A percentile compares a stretch with the other conserved stretches of the same genome.
Evolutionary conservation across 116 monocot species (phyloP).

Genomic region (Posidonia oceanica): DNA sequence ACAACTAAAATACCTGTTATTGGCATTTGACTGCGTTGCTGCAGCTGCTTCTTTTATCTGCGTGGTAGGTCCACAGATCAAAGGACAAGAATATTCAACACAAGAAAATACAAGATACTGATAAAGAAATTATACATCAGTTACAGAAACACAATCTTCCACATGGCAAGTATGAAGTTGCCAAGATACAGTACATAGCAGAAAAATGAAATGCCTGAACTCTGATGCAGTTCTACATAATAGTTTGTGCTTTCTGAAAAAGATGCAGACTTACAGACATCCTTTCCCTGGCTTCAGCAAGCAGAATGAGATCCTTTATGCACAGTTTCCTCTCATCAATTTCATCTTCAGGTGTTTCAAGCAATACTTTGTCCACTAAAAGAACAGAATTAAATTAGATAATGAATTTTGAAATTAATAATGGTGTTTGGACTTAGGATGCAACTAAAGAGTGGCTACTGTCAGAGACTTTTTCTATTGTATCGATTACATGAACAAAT

Average conservation of each 20-base stretch:
- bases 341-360: conserved; percentile 59
- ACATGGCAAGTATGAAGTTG: background rate
- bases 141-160: background rate
- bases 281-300: conserved; percentile 51
- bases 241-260: background rate
- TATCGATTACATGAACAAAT: background rate
- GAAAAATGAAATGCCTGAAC: too few species aligned
- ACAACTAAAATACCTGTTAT: conserved; percentile 33
- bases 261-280: conserved; percentile 27
- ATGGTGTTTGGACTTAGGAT: too few species aligned
- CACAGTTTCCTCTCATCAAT: conserved; percentile 39
- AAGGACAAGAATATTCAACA: background rate
- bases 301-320: conserved; percentile 58
- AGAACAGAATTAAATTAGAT: conserved; percentile 3
- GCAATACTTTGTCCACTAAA: conserved; percentile 49
- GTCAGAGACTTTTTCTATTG: too few species aligned
- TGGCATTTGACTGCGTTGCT: conserved; percentile 12
- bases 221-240: too few species aligned
- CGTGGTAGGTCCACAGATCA: conserved; percentile 3
- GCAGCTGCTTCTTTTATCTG: conserved; percentile 42
- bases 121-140: background rate
- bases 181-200: background rate
- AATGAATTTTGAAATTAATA: background rate
- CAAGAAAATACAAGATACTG: background rate
- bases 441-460: too few species aligned